Evolutionary conservation across 192 early-diverging fungal genomes (phyloP).

Genomic region (Podila clonocystis): DNA sequence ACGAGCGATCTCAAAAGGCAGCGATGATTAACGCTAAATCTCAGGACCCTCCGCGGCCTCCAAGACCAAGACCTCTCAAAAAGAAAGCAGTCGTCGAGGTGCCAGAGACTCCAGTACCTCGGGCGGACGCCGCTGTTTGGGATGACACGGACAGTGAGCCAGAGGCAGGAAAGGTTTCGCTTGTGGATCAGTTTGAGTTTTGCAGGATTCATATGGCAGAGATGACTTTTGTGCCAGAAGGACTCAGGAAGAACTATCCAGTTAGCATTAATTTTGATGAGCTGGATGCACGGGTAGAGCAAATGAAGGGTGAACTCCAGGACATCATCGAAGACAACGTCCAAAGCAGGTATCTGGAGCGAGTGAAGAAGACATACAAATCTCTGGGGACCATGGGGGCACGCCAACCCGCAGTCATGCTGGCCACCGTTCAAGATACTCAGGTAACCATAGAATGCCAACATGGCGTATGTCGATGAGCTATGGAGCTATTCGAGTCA

Average conservation of each 20-base stretch:
- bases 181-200: constrained; percentile 54
- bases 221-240: constrained; percentile 50
- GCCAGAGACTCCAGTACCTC: neutral
- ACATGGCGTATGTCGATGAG: neutral
- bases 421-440: constrained; percentile 53
- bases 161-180: constrained; percentile 6
- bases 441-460: constrained; percentile 32
- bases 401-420: constrained; percentile 50
- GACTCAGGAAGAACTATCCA: constrained; percentile 47
- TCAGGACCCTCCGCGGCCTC: neutral
- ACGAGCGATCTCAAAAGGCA: neutral
- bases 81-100: neutral
- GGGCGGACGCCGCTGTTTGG: neutral
- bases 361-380: constrained; percentile 42
- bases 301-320: constrained; percentile 42
- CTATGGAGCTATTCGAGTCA: neutral
- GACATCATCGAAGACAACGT: constrained; percentile 36
- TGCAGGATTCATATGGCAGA: constrained; percentile 58
- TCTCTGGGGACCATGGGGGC: constrained; percentile 52
- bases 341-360: constrained; percentile 44
- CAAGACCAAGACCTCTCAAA: neutral
- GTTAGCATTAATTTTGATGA: constrained; percentile 45
- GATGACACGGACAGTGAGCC: neutral
- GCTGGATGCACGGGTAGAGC: constrained; percentile 34
- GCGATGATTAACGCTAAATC: neutral